Conservation (phyloP, 1,139 yeast species). For the Hyphopichia burtonii region DNA sequence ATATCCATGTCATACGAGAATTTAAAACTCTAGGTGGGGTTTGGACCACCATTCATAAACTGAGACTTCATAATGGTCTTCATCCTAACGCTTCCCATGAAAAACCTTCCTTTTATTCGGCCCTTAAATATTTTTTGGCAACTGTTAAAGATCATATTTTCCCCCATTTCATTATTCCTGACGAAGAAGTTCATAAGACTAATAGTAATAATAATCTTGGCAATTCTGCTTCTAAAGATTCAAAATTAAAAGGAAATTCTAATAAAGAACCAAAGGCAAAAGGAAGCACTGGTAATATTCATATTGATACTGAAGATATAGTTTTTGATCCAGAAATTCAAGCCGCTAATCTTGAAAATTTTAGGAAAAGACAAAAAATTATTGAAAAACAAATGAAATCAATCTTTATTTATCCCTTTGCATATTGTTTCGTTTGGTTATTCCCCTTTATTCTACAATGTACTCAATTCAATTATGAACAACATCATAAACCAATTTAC, state of each 20-base stretch:
- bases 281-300: slow-evolving; percentile 1
- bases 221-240: slow-evolving; percentile 1
- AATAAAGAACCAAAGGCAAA: neutral
- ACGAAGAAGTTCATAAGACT: slow-evolving; percentile 4
- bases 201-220: slow-evolving; percentile 6
- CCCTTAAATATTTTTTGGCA: slow-evolving; percentile 29
- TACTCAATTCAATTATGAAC: slow-evolving; percentile 54
- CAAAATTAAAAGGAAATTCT: neutral
- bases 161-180: slow-evolving; percentile 34
- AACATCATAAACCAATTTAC: slow-evolving; percentile 48
- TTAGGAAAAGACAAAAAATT: slow-evolving; percentile 58
- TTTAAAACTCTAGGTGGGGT: slow-evolving; percentile 53
- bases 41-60: slow-evolving; percentile 32
- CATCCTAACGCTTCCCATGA: slow-evolving; percentile 11
- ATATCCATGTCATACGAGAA: slow-evolving; percentile 67
- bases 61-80: slow-evolving; percentile 6
- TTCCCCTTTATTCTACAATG: slow-evolving; percentile 76
- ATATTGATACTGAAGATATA: slow-evolving; percentile 8
- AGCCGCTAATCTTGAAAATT: slow-evolving; percentile 56
- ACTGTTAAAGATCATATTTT: slow-evolving; percentile 23
- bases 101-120: slow-evolving; percentile 37
- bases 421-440: slow-evolving; percentile 77
- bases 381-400: slow-evolving; percentile 78
- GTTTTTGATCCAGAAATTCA: slow-evolving; percentile 44
- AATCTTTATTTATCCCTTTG: slow-evolving; percentile 80